phyloP scores from a whole-genome alignment of 1,139 yeast species.

The Hanseniaspora sp. region DNA sequence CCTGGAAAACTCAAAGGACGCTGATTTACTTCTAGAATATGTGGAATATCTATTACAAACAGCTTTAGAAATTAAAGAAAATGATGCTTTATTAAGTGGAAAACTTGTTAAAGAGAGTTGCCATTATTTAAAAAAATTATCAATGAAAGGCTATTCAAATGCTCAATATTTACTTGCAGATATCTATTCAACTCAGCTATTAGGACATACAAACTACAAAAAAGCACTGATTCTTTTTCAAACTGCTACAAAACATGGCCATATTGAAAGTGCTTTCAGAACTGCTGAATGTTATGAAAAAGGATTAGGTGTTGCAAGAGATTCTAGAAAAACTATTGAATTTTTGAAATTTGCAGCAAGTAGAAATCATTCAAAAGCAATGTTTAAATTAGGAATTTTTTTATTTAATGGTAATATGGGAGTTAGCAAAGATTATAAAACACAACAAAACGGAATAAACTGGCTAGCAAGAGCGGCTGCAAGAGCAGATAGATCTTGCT shows the following conservation, averaged over 20 bases:
- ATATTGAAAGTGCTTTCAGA: slow-evolving; percentile 80
- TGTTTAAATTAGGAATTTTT: slow-evolving; percentile 82
- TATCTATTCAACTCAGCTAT: slow-evolving; percentile 74
- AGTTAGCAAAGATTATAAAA: slow-evolving; percentile 50
- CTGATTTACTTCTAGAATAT: slow-evolving; percentile 73
- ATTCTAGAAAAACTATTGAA: slow-evolving; percentile 74
- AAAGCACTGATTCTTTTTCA: slow-evolving; percentile 71
- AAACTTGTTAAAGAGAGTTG: slow-evolving; percentile 68
- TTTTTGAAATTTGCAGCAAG: slow-evolving; percentile 80
- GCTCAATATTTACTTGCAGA: slow-evolving; percentile 88
- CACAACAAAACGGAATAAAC: slow-evolving; percentile 77
- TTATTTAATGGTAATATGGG: slow-evolving; percentile 83
- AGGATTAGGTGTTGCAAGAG: slow-evolving; percentile 86
- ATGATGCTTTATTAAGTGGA: slow-evolving; percentile 24
- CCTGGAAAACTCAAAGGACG: slow-evolving; percentile 77
- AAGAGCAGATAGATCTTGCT: slow-evolving; percentile 70
- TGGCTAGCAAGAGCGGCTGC: slow-evolving; percentile 87
- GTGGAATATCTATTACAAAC: slow-evolving; percentile 87
- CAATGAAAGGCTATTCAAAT: slow-evolving; percentile 75
- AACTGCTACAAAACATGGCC: slow-evolving; percentile 87
- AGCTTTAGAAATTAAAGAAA: slow-evolving; percentile 41
- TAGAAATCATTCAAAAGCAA: slow-evolving; percentile 87
- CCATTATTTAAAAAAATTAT: slow-evolving; percentile 54
- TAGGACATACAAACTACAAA: slow-evolving; percentile 69
- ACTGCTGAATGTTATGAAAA: slow-evolving; percentile 87